Evolutionary conservation across 768 basidiomycete species (phyloP).

Genomic region (Postia placenta): DNA sequence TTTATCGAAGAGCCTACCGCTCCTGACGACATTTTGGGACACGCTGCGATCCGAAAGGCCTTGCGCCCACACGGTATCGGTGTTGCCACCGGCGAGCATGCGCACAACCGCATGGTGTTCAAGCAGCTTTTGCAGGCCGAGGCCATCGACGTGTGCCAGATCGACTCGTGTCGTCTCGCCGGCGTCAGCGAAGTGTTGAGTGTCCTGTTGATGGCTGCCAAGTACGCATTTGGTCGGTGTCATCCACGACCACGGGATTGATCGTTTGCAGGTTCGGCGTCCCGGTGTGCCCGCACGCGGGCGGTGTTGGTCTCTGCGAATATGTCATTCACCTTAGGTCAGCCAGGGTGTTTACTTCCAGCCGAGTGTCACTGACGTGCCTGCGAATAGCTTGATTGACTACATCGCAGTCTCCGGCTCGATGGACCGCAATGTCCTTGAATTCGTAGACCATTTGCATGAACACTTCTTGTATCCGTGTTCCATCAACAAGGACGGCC

Average conservation of each 20-base stretch:
- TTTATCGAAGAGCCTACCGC: conserved; percentile 95
- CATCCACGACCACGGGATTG: background rate
- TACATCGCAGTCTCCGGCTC: conserved; percentile 88
- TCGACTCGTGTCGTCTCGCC: conserved; percentile 90
- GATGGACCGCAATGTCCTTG: conserved; percentile 93
- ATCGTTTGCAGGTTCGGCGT: conserved; percentile 56
- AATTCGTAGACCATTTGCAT: conserved; percentile 87
- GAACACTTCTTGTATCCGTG: conserved; percentile 89
- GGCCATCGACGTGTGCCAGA: conserved; percentile 93
- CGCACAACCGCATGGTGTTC: conserved; percentile 93
- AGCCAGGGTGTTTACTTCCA: background rate
- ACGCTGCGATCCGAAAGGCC: conserved; percentile 72
- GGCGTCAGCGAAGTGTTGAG: conserved; percentile 93
- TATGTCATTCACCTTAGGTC: conserved; percentile 82
- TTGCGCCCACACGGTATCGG: conserved; percentile 78
- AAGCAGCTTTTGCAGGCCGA: conserved; percentile 88
- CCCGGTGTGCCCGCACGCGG: conserved; percentile 90
- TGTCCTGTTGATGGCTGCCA: conserved; percentile 86
- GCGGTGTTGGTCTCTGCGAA: conserved; percentile 91
- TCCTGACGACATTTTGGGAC: conserved; percentile 85
- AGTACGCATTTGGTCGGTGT: conserved; percentile 35
- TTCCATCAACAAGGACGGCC: conserved; percentile 76
- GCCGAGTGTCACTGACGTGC: background rate
- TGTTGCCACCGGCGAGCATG: conserved; percentile 92
- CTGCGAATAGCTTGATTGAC: conserved; percentile 57